Evolutionary conservation across 768 basidiomycete genomes (phyloP).

Genomic region (Termitomyces sp.): DNA sequence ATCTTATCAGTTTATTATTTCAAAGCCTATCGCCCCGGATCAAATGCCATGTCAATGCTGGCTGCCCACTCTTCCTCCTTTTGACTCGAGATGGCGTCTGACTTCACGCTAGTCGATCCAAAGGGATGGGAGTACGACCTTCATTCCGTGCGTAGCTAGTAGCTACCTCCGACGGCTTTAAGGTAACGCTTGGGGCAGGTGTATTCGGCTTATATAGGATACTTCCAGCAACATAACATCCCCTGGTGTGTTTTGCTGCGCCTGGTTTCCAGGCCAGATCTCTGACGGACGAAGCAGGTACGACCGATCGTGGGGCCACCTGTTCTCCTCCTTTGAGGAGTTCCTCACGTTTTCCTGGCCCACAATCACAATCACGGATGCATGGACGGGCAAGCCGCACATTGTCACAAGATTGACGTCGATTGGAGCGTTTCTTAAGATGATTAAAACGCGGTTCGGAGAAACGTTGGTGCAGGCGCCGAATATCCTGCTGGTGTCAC

Average conservation of each 20-base stretch:
- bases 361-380: conserved; percentile 69
- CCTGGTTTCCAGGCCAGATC: background rate
- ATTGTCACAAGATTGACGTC: conserved; percentile 74
- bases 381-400: conserved; percentile 65
- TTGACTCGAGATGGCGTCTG: conserved; percentile 16
- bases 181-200: conserved; percentile 23
- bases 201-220: conserved; percentile 74
- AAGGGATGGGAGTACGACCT: conserved; percentile 78
- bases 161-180: background rate
- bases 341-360: conserved; percentile 85
- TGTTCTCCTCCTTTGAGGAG: conserved; percentile 73
- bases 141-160: conserved; percentile 57
- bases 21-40: background rate
- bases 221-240: conserved; percentile 67
- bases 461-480: conserved; percentile 69
- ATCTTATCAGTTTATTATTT: background rate
- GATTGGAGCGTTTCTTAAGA: conserved; percentile 71
- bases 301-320: conserved; percentile 73
- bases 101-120: conserved; percentile 71
- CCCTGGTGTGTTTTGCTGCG: conserved; percentile 43
- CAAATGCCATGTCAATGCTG: background rate
- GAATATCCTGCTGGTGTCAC: conserved; percentile 61
- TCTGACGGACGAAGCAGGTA: conserved; percentile 40
- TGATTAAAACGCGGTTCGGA: conserved; percentile 85
- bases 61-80: background rate